Base-by-base conservation (phyloP, 1,139 yeast species). In the Lodderomyces orthopsilosis region DNA sequence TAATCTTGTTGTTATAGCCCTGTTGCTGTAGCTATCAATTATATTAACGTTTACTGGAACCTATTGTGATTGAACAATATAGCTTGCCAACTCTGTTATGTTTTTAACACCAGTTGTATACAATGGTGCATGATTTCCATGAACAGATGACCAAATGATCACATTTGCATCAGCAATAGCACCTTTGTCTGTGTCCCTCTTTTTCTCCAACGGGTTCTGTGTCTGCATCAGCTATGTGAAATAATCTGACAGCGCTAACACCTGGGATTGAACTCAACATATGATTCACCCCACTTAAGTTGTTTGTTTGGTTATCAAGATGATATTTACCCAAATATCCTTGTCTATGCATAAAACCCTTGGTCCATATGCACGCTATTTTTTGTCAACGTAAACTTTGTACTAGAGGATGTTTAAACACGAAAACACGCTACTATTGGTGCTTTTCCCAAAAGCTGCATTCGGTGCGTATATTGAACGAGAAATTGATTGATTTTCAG, bases 281-380 rank as follows among this genome's bases (percentile, higher is more conserved):
- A 7, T n/a, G 8, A n/a, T 15, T n/a, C 19, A 34, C 23, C 9
- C 8, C 8, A 7, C 9, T 15, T 8, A 15, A 12, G 4, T 6
- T 18, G 12, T 6, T n/a, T n/a, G 37, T 34, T 9, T 34, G 37
- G 6, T 34, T 24, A 34, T 34, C 37, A 18, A 34, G 8, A 21
- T 34, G 37, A n/a, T 34, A 34, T 21, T 34, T 34, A 6, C 37
- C 24, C 15, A 18, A 34, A n/a, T 34, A 34, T 7, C 37, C 37
- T 6, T 34, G 37, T 19, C 37, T 34, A n/a, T n/a, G n/a, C n/a
- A n/a, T n/a, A n/a, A n/a, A n/a, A n/a, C n/a, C n/a, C n/a, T n/a
- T n/a, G n/a, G n/a, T n/a, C n/a, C n/a, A n/a, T n/a, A n/a, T n/a
- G n/a, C n/a, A n/a, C n/a, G n/a, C n/a, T n/a, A n/a, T n/a, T n/a